Evolutionary conservation across 2,329 filamentous ascomycete species (phyloP).

Genomic region (Ophiostoma ulmi): DNA sequence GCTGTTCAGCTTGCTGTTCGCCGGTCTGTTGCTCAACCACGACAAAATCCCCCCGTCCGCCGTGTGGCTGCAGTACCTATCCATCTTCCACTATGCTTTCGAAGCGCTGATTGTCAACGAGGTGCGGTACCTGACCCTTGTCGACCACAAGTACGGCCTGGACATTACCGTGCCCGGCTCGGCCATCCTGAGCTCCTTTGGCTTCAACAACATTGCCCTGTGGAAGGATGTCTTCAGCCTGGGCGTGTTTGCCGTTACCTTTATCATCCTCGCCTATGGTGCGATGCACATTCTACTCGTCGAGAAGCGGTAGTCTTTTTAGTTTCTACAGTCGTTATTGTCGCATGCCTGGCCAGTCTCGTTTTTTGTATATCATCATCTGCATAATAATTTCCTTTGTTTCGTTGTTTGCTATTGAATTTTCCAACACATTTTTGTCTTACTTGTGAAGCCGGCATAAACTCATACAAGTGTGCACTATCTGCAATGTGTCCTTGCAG

Average conservation of each 20-base stretch:
- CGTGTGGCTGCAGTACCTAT: constrained; percentile 85
- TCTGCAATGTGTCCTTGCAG: not conserved
- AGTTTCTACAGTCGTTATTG: not conserved
- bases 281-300: constrained; percentile 93
- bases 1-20: constrained; percentile 94
- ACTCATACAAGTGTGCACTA: not conserved
- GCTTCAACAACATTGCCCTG: constrained; percentile 80
- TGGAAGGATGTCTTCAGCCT: constrained; percentile 81
- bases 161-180: constrained; percentile 95
- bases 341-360: not conserved
- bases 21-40: constrained; percentile 88
- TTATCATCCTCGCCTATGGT: constrained; percentile 79
- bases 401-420: not conserved
- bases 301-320: constrained; percentile 64
- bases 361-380: not conserved
- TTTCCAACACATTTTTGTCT: not conserved
- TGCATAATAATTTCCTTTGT: not conserved
- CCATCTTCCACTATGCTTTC: constrained; percentile 97
- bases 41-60: constrained; percentile 82
- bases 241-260: constrained; percentile 73
- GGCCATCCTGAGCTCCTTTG: constrained; percentile 89
- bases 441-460: not conserved
- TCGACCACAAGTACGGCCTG: constrained; percentile 92
- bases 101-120: constrained; percentile 97
- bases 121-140: constrained; percentile 79